Conservation (phyloP, 495 filamentous ascomycete species). For the Penicillium silybi region DNA sequence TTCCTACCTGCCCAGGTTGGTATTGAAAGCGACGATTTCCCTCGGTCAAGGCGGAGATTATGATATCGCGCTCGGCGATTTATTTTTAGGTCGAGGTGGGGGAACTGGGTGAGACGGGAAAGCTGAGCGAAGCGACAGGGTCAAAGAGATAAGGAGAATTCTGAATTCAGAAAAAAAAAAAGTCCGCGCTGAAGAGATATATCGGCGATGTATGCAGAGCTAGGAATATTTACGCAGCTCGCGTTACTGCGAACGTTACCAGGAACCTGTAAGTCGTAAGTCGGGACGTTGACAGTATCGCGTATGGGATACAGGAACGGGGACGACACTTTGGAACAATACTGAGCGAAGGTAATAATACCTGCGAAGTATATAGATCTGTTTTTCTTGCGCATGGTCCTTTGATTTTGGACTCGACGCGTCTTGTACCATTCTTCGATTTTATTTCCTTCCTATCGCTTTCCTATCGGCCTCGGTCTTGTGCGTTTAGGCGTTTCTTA, state of each 20-base stretch:
- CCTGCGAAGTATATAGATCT: background rate
- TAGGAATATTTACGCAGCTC: background rate
- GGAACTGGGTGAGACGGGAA: background rate
- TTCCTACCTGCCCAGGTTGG: background rate
- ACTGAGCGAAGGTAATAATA: conserved; percentile 15
- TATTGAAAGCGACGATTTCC: background rate
- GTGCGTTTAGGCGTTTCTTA: conserved; percentile 8
- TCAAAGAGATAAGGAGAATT: background rate
- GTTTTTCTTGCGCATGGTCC: background rate
- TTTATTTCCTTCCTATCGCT: background rate
- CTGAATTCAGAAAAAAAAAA: background rate
- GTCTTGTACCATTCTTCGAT: background rate
- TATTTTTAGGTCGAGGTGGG: background rate
- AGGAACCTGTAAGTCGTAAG: conserved; percentile 14
- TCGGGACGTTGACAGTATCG: conserved; percentile 14
- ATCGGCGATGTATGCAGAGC: background rate
- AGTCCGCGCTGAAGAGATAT: background rate
- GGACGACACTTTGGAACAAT: conserved; percentile 6
- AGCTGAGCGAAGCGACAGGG: background rate
- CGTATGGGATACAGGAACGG: conserved; percentile 15
- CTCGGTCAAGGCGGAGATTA: background rate
- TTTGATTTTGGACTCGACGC: background rate
- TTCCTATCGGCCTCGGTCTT: background rate
- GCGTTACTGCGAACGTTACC: conserved; percentile 18
- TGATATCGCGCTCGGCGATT: background rate